These are phyloP conservation scores for Pichia sp. DNA, from an alignment of 1,139 yeast genomes.

Conservation along the genomic window DNA sequence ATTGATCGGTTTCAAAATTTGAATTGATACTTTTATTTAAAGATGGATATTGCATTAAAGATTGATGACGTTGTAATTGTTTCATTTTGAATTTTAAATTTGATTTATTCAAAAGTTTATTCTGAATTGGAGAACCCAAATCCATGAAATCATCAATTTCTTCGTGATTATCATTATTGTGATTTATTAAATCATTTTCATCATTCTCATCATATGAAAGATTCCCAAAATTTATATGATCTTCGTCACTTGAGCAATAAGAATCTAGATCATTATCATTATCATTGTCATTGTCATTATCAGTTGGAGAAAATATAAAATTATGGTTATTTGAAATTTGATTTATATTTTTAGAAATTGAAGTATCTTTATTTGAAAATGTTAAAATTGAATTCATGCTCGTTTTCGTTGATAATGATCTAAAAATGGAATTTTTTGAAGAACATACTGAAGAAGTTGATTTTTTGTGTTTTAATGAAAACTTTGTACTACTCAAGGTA, in stretches of 20 bases:
- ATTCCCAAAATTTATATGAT: slow-evolving; percentile 7
- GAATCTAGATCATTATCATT: slow-evolving; percentile 6
- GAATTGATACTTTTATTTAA: background rate
- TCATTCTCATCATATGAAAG: slow-evolving; percentile 2
- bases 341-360: background rate
- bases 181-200: slow-evolving; percentile 12
- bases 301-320: background rate
- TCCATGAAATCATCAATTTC: slow-evolving; percentile 12
- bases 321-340: slow-evolving; percentile 1
- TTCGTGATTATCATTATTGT: slow-evolving; percentile 12
- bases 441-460: slow-evolving; percentile 9
- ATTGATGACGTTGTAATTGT: slow-evolving; percentile 19
- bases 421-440: slow-evolving; percentile 7
- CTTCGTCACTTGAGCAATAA: slow-evolving; percentile 10
- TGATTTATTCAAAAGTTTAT: slow-evolving; percentile 14
- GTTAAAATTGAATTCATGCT: slow-evolving; percentile 11
- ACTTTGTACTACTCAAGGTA: background rate
- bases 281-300: slow-evolving; percentile 7
- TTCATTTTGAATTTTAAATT: slow-evolving; percentile 16
- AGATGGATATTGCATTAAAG: slow-evolving; percentile 8
- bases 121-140: slow-evolving; percentile 27
- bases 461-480: slow-evolving; percentile 1
- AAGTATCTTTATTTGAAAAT: slow-evolving; percentile 4
- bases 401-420: slow-evolving; percentile 8
- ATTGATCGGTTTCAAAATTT: slow-evolving; percentile 20